A percentile compares a stretch with the other conserved stretches of the same genome.
Conservation (phyloP, 2,329 filamentous ascomycete species). For the Fusarium pilosicola region DNA sequence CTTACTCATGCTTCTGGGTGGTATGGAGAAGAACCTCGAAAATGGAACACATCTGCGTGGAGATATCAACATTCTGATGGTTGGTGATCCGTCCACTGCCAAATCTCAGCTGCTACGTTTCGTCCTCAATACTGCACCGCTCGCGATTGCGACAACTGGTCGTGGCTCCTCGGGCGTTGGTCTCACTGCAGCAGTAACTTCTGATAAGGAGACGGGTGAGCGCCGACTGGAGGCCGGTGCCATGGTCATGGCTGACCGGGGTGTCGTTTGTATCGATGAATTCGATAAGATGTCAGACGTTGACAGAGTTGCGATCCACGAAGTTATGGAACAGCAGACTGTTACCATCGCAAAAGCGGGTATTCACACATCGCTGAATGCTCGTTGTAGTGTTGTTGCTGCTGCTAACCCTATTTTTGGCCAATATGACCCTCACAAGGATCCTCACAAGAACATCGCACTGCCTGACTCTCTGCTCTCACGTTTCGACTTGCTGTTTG, state of each 20-base stretch:
- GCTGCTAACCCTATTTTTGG: constrained; percentile 98
- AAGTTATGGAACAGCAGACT: constrained; percentile 99
- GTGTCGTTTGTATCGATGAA: constrained; percentile 98
- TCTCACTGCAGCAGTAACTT: constrained; percentile 95
- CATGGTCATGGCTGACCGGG: constrained; percentile 97
- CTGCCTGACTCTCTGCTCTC: constrained; percentile 95
- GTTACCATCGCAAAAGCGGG: constrained; percentile 99
- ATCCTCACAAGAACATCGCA: constrained; percentile 98
- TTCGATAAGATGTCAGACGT: constrained; percentile 99
- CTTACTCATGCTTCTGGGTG: constrained; percentile 90
- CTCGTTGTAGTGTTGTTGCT: constrained; percentile 94
- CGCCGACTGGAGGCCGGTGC: constrained; percentile 94
- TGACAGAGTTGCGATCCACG: constrained; percentile 97
- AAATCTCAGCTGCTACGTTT: constrained; percentile 98
- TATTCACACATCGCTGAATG: constrained; percentile 97
- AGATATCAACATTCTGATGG: constrained; percentile 99
- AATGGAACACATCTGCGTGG: constrained; percentile 98
- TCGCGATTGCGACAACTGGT: constrained; percentile 97
- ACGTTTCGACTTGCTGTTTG: constrained; percentile 97
- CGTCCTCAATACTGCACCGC: constrained; percentile 93
- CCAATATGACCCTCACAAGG: constrained; percentile 98
- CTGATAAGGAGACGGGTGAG: constrained; percentile 97
- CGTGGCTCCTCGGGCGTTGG: constrained; percentile 96
- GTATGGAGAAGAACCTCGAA: constrained; percentile 98
- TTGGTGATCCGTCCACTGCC: constrained; percentile 96